These are phyloP conservation scores for Bertia moriformis DNA, from an alignment of 2,329 filamentous ascomycete genomes.

Conservation along the genomic window DNA sequence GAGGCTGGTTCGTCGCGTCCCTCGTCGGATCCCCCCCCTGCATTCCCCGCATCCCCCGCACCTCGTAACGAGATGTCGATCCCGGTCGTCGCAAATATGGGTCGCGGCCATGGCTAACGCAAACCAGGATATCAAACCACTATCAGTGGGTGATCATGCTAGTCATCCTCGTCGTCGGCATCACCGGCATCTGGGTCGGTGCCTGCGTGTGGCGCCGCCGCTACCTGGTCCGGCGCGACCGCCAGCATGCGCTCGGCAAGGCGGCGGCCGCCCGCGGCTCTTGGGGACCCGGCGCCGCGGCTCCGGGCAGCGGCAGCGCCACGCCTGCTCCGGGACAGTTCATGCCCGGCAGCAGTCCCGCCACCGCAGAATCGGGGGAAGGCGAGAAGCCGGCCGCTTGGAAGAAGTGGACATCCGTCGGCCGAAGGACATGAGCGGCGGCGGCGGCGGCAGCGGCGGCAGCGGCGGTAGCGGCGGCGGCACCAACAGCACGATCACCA, in stretches of 20 bases:
- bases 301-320: neutral
- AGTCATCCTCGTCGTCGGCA: constrained; percentile 56
- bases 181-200: constrained; percentile 50
- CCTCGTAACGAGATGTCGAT: neutral
- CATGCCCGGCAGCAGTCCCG: neutral
- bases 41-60: neutral
- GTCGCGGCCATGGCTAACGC: too few relatives aligned
- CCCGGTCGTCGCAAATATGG: neutral
- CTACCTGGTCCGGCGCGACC: constrained; percentile 57
- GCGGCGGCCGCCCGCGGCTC: neutral
- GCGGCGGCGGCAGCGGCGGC: neutral
- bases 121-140: constrained; percentile 48
- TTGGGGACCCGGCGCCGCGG: neutral
- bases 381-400: too few relatives aligned
- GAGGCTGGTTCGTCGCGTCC: constrained; percentile 3
- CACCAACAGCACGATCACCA: neutral
- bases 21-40: constrained; percentile 7
- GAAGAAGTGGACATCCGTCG: too few relatives aligned
- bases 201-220: constrained; percentile 60
- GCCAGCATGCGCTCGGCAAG: constrained; percentile 32
- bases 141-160: constrained; percentile 75
- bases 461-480: neutral
- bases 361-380: neutral
- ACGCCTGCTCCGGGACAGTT: neutral
- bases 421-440: neutral